Base-by-base conservation (phyloP, 495 filamentous ascomycete species). In the Daldinia childiae region DNA sequence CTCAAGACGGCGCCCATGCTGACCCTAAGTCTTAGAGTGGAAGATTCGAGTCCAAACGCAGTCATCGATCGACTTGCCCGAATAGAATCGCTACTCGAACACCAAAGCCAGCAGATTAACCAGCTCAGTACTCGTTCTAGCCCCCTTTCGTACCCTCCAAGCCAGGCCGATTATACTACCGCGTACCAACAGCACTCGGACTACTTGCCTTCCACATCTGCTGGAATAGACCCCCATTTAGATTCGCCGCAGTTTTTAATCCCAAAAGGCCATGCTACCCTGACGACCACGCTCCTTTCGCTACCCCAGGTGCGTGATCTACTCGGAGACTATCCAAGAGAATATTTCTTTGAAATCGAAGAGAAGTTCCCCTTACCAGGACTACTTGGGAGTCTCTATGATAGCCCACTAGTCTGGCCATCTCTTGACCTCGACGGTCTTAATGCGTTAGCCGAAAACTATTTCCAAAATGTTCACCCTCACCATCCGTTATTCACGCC, bases 391-490 rank as follows among this genome's bases (percentile, higher is more conserved):
- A 69, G 69, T 19, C 21, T 79, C 24, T 61, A 72, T 26, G 77
- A 76, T 12, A 64, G 66, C 14, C 59, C 72, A 2, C 36, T 69
- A 27, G 66, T 64, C 38, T 79, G 75, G 73, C 77, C 77, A 2
- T 62, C 67, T 15, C 72, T 80, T 45, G 64, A 79, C 43, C 43
- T 63, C n/a, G 55, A 66, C 26, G 68, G 48, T 12, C 58, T 77
- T 56, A 69, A 77, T 43, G 45, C 64, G 36, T 64, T 77, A 36
- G 60, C 75, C 60, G 60, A 74, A 3, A 77, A 64, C 26, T 80
- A 79, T 58, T 80, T 80, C 32, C 64, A 58, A 27, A 64, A 74
- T 60, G 79, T 76, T 41, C 79, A 80, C 45, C 76, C 77, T 27
- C 71, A 80, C 39, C 73, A 74, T 38, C 79, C 79, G 2, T 67